Evolutionary conservation across 2,329 filamentous ascomycete species (phyloP), one percentile per base, ranked within the genome.

Genomic region (Fusarium poae): DNA sequence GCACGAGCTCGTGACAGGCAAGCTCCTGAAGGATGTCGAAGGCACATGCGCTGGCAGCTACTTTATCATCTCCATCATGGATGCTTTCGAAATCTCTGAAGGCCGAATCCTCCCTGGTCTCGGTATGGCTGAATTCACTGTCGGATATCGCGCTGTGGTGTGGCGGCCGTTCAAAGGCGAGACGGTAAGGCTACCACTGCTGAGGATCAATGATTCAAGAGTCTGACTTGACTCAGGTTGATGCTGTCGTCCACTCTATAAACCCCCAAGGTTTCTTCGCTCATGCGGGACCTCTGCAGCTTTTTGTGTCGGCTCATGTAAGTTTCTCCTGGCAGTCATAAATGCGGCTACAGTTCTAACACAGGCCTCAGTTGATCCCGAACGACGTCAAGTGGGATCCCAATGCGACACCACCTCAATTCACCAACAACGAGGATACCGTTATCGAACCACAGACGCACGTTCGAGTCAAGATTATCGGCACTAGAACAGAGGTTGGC

Each of bases 111-210:
- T 97, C 58, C 95, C 96, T 5, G 93, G 95, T 11, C 97, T 92
- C 66, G 96, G 94, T 12, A 86, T 97, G 72, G 95, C 96, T 21
- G 93, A 97, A 80, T 99, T 97, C 78, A 97, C 92, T 1, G 94
- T 99, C 48, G 90, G 92, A 75, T 99, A 97, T 79, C 92, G 94
- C 65, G 96, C 96, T 54, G 95, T 99, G 63, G 93, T 99, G 60
- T 99, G 95, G 95, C 89, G 95, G 76, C 96, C 96, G 13, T 99
- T 98, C 85, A 95, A 96, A 81, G 95, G 96, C 76, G 96, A 99
- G 86, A 97, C 96, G 79, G 96, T 97, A 89, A 81, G 91, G 65
- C 53, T 49, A 58, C 59, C 43, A 49, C 55, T 59, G 56, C 58
- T 59, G 48, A 62, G 55, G 57, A 62, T 64, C 59, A 45, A 57